Evolutionary conservation across 495 filamentous ascomycete species (phyloP), one percentile per base, ranked within the genome.

Genomic region (Xylaria grammica): DNA sequence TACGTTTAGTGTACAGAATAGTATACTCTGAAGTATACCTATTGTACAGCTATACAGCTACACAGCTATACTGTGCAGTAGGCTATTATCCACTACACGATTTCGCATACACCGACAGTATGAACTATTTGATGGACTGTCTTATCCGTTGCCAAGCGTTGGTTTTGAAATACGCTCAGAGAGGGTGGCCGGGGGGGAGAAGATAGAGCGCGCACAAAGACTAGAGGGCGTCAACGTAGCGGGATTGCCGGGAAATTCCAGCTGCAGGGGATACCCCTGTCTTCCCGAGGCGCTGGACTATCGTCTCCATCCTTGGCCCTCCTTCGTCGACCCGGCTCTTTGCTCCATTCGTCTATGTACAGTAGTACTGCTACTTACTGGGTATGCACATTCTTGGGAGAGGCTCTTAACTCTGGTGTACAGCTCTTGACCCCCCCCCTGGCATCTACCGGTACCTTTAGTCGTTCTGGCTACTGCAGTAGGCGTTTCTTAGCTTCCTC

Each of bases 241-340:
- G 72, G 72, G 62, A 70, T 72, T 74, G 65, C 69, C 67, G 69
- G 46, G 62, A 68, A 67, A 68, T 65, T 68, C 69, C 69, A 74
- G 69, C 71, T 74, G 66, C 72, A 74, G 69, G 72, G 72, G 67
- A 63, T n/a, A 48, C 27, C 70, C 70, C 49, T 61, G 69, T 67
- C 71, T 71, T 65, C 53, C 62, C 62, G 53, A 57, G 52, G 53
- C 51, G 52, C 53, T 65, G 62, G 62, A 58, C 62, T 59, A 49
- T 56, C 40, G 19, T 38, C 40, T 30, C 49, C 60, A 54, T 30
- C 30, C 36, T 55, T 55, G 60, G 32, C 48, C 53, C 56, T 38
- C 56, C 44, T 60, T 38, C 40, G 56, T 40, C 32, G 20, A 61
- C 45, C 58, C 58, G 48, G 48, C 45, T 52, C 56, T 34, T 48